Evolutionary conservation across 1,139 yeast species (phyloP), one percentile per base, ranked within the genome.

Genomic region (Hansenula sp.): DNA sequence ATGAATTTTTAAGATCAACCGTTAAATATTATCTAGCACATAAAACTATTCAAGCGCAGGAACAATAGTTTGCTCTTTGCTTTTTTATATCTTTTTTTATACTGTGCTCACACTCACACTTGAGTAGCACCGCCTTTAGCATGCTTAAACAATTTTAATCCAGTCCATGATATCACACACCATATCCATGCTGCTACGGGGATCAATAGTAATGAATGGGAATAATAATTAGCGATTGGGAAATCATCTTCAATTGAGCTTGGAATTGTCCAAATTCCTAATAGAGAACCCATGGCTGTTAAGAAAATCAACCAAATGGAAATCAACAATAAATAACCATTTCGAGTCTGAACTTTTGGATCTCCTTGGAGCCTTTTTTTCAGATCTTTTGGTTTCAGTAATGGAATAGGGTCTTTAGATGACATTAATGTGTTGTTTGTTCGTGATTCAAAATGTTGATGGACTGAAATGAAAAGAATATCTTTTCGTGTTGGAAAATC

Each of bases 181-280:
- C 61, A 57, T 16, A 57, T 31, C 61, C 61, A 57, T 8, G 46
- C 47, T 33, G 45, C 44, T 10, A 51, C 55, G 5, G 61, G 61
- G 9, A 51, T n/a, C 6, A 51, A 37, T 16, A 56, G 30, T 2
- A 55, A 12, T 0, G 59, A 59, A 8, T 50, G 41, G 0, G 49
- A 37, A 36, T 56, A 57, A 41, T 57, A 57, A 33, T 57, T 56
- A 3, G 34, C 41, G 2, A 50, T 40, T 1, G 58, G 57, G 42
- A 46, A 50, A 36, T 53, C 59, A 19, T 41, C 41, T 3, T 33
- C 41, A 6, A 35, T 13, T 2, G 38, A 37, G 8, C 43, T 41
- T 12, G 55, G 54, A 9, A 53, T 41, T 1, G 29, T 38, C 33
- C 50, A 45, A 13, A 49, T 3, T 2, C 44, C 46, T 4, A 49